phyloP scores from a whole-genome alignment of 495 filamentous ascomycete genomes.

The Cairneyella variabilis region DNA sequence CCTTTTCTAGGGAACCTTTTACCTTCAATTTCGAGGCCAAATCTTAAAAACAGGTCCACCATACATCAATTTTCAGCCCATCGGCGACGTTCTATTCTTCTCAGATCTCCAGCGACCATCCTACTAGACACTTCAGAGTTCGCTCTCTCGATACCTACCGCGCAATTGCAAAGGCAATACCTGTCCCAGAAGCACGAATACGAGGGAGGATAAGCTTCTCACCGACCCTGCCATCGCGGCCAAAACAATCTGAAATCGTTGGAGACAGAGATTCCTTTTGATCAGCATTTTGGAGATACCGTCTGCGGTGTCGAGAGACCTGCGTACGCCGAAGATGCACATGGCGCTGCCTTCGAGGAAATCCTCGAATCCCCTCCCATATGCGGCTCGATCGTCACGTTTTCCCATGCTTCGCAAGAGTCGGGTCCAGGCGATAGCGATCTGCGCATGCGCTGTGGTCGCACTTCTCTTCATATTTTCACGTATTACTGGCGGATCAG shows the following conservation, averaged over 20 bases:
- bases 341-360: slow-evolving; percentile 86
- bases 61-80: too few relatives aligned
- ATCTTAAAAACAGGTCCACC: neutral
- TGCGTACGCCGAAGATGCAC: slow-evolving; percentile 87
- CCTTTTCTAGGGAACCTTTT: too few relatives aligned
- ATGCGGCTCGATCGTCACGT: slow-evolving; percentile 53
- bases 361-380: slow-evolving; percentile 64
- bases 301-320: too few relatives aligned
- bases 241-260: too few relatives aligned
- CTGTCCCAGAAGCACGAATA: slow-evolving; percentile 8
- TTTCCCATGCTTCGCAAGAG: slow-evolving; percentile 59
- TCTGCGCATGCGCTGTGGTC: slow-evolving; percentile 53
- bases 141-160: too few relatives aligned
- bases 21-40: too few relatives aligned
- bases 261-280: too few relatives aligned
- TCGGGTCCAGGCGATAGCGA: slow-evolving; percentile 52
- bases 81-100: too few relatives aligned
- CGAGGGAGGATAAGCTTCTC: slow-evolving; percentile 13
- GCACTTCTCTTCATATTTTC: slow-evolving; percentile 61
- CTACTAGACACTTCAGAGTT: too few relatives aligned
- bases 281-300: too few relatives aligned
- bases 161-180: too few relatives aligned
- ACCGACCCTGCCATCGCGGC: slow-evolving; percentile 6
- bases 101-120: too few relatives aligned
- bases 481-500: slow-evolving; percentile 43